phyloP scores from a whole-genome alignment of 352 stramenopile species.

The Blastocystis sp. region DNA sequence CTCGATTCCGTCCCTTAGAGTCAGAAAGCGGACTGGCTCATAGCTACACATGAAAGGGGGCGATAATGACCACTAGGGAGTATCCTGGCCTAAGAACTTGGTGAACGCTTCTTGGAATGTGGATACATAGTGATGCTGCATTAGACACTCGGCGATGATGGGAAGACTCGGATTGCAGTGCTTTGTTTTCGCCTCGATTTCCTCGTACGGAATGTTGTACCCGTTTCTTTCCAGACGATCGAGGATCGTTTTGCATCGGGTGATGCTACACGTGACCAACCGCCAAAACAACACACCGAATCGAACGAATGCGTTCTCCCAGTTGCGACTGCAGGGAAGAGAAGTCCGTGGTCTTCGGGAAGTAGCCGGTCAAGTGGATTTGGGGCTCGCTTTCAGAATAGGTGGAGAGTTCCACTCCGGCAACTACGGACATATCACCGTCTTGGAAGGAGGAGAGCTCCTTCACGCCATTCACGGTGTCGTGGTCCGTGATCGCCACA shows the following conservation, averaged over 20 bases:
- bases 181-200: conserved; percentile 50
- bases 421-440: conserved; percentile 39
- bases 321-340: not conserved
- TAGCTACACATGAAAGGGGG: not conserved
- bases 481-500: conserved; percentile 61
- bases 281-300: not conserved
- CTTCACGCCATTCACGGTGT: conserved; percentile 34
- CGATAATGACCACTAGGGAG: conserved; percentile 5
- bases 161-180: conserved; percentile 48
- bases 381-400: conserved; percentile 28
- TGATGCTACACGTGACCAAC: conserved; percentile 3
- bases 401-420: conserved; percentile 45
- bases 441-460: not conserved
- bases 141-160: conserved; percentile 46
- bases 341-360: conserved; percentile 24
- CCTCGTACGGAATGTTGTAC: conserved; percentile 41
- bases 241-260: conserved; percentile 51
- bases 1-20: conserved; percentile 6
- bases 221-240: conserved; percentile 2
- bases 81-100: conserved; percentile 10
- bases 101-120: not conserved
- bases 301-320: not conserved
- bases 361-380: conserved; percentile 52
- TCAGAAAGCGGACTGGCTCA: conserved; percentile 25
- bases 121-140: conserved; percentile 1